Evolutionary conservation across 164 flowering plant species (phyloP).

Genomic region (Warburgia ugandensis): DNA sequence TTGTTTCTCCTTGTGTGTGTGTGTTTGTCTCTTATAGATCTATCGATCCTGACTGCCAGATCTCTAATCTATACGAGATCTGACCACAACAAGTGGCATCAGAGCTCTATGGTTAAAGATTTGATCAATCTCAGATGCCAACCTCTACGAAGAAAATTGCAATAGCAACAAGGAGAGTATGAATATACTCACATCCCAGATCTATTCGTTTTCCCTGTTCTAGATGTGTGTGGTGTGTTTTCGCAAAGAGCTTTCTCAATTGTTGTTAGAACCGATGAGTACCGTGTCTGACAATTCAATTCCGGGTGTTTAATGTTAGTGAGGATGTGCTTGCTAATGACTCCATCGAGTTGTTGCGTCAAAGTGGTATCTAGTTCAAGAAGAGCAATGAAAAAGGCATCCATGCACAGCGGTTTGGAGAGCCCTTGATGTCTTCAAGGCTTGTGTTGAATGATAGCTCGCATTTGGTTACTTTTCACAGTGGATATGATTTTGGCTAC

Average conservation of each 20-base stretch:
- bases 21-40: too few relatives aligned
- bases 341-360: constrained; percentile 37
- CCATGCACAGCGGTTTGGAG: constrained; percentile 21
- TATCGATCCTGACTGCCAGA: too few relatives aligned
- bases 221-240: neutral
- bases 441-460: constrained; percentile 26
- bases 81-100: too few relatives aligned
- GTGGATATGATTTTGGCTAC: constrained; percentile 41
- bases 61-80: too few relatives aligned
- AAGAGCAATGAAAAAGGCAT: constrained; percentile 26
- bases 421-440: constrained; percentile 28
- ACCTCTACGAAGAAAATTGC: too few relatives aligned
- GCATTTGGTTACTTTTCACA: constrained; percentile 36
- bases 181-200: too few relatives aligned
- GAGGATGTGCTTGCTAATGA: constrained; percentile 37
- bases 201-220: too few relatives aligned
- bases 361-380: constrained; percentile 35
- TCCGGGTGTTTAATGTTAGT: constrained; percentile 33
- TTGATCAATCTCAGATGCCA: too few relatives aligned
- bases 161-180: too few relatives aligned
- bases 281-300: constrained; percentile 44
- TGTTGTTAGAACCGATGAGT: constrained; percentile 23
- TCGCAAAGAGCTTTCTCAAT: neutral
- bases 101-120: too few relatives aligned
- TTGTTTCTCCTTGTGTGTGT: too few relatives aligned